Evolutionary conservation across 495 filamentous ascomycete genomes (phyloP).

Genomic region (Monascus purpureus): DNA sequence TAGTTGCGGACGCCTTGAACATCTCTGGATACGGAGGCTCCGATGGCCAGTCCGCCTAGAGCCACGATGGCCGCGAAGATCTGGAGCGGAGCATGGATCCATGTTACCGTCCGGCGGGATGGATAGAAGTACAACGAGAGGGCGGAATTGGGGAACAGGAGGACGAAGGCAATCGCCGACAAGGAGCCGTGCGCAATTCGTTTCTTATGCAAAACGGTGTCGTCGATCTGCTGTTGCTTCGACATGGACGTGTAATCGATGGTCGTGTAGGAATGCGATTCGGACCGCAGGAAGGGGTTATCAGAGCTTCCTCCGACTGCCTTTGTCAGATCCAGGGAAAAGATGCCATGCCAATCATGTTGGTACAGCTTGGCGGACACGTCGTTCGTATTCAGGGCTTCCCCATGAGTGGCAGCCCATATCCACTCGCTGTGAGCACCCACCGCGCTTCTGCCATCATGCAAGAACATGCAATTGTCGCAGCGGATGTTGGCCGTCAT

Average conservation of each 20-base stretch:
- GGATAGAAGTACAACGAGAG: conserved; percentile 30
- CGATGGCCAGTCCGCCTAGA: conserved; percentile 45
- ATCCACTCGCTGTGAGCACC: conserved; percentile 40
- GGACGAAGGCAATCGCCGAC: conserved; percentile 18
- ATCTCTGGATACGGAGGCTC: conserved; percentile 33
- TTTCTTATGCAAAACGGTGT: conserved; percentile 10
- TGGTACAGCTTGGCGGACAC: conserved; percentile 30
- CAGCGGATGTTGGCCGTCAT: conserved; percentile 50
- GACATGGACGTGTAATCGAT: conserved; percentile 4
- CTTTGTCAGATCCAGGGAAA: conserved; percentile 40
- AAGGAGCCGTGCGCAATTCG: conserved; percentile 23
- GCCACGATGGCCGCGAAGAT: conserved; percentile 35
- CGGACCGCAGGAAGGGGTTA: conserved; percentile 42
- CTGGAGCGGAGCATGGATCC: conserved; percentile 47
- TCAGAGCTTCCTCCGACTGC: conserved; percentile 37
- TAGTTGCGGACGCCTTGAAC: conserved; percentile 11
- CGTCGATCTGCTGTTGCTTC: conserved; percentile 6
- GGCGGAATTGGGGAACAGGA: conserved; percentile 32
- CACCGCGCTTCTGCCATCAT: conserved; percentile 35
- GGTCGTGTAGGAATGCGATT: not conserved
- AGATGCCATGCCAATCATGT: conserved; percentile 41
- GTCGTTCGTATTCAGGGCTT: conserved; percentile 36
- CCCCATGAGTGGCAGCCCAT: conserved; percentile 41
- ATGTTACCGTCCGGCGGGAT: conserved; percentile 11
- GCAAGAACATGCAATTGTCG: conserved; percentile 35